phyloP scores from a whole-genome alignment of 2,329 filamentous ascomycete genomes.

The Corynespora cassiicola region DNA sequence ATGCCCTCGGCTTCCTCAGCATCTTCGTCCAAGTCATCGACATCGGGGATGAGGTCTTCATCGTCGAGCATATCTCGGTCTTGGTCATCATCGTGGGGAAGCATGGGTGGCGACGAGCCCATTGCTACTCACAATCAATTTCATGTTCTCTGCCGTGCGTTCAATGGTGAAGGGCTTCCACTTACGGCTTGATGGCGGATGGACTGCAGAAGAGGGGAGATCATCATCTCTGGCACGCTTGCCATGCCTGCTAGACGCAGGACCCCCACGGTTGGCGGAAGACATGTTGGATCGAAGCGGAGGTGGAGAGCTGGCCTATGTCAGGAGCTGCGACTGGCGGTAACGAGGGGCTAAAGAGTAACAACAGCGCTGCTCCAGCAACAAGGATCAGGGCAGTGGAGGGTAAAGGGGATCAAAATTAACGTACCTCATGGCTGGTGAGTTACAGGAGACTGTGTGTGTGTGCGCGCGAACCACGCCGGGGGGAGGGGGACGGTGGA shows the following conservation, averaged over 20 bases:
- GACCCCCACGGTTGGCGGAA: slow-evolving; percentile 82
- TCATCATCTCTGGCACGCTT: slow-evolving; percentile 73
- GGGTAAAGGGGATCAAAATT: no score
- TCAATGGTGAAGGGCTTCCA: slow-evolving; percentile 31
- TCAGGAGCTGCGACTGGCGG: slow-evolving; percentile 22
- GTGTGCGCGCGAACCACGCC: no score
- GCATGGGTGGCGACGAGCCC: slow-evolving; percentile 68
- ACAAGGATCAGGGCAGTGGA: background rate
- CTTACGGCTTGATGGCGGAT: slow-evolving; percentile 69
- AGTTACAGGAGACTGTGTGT: no score
- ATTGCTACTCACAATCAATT: slow-evolving; percentile 48
- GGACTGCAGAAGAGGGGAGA: slow-evolving; percentile 61
- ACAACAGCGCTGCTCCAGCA: background rate
- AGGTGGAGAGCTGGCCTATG: slow-evolving; percentile 75
- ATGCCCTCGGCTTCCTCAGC: slow-evolving; percentile 74
- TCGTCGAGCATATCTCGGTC: slow-evolving; percentile 77
- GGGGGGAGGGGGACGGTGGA: no score
- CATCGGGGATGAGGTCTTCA: slow-evolving; percentile 68
- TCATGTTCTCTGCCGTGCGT: slow-evolving; percentile 7
- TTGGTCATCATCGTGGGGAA: slow-evolving; percentile 72
- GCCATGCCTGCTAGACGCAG: slow-evolving; percentile 63
- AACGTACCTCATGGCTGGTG: slow-evolving; percentile 35
- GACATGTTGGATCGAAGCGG: slow-evolving; percentile 81
- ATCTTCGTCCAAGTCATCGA: slow-evolving; percentile 72
- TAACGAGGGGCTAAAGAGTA: slow-evolving; percentile 25